Conservation (phyloP, 2,329 filamentous ascomycete genomes). For the Pseudophaeomoniella oleicola region DNA sequence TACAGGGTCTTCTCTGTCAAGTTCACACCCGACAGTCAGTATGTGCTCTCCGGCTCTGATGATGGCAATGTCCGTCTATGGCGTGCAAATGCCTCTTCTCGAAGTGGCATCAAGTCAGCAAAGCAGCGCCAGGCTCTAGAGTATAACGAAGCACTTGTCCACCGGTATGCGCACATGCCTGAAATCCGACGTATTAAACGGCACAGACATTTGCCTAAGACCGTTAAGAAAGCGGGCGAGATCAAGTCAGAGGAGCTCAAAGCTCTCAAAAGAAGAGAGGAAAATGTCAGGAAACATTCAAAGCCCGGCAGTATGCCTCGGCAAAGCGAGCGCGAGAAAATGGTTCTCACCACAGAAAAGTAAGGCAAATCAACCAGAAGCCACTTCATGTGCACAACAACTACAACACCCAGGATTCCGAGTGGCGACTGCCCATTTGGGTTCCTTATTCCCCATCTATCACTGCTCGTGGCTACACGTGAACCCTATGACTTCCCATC, state of each 20-base stretch:
- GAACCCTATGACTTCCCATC: too few relatives aligned
- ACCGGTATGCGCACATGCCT: slow-evolving; percentile 87
- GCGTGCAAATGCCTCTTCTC: slow-evolving; percentile 70
- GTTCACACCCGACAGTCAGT: slow-evolving; percentile 82
- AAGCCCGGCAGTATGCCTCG: slow-evolving; percentile 66
- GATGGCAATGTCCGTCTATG: slow-evolving; percentile 86
- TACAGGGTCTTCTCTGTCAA: slow-evolving; percentile 62
- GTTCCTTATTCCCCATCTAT: too few relatives aligned
- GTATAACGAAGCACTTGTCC: slow-evolving; percentile 73
- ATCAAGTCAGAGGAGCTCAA: slow-evolving; percentile 85
- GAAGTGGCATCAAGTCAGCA: slow-evolving; percentile 73
- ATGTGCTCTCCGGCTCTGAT: slow-evolving; percentile 79
- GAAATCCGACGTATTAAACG: slow-evolving; percentile 82
- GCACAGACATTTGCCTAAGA: slow-evolving; percentile 81
- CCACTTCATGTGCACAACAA: too few relatives aligned
- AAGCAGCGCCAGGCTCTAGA: slow-evolving; percentile 77
- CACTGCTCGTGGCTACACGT: too few relatives aligned
- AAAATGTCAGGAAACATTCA: slow-evolving; percentile 86
- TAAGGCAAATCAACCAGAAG: too few relatives aligned
- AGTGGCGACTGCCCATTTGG: too few relatives aligned
- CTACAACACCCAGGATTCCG: too few relatives aligned
- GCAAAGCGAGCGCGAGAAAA: slow-evolving; percentile 78
- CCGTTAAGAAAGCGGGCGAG: slow-evolving; percentile 88
- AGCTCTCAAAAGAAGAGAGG: slow-evolving; percentile 76
- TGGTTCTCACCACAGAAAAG: slow-evolving; percentile 58